Evolutionary conservation across 2,329 filamentous ascomycete genomes (phyloP), one percentile per base, ranked within the genome.

Genomic region (Colletotrichum lini): DNA sequence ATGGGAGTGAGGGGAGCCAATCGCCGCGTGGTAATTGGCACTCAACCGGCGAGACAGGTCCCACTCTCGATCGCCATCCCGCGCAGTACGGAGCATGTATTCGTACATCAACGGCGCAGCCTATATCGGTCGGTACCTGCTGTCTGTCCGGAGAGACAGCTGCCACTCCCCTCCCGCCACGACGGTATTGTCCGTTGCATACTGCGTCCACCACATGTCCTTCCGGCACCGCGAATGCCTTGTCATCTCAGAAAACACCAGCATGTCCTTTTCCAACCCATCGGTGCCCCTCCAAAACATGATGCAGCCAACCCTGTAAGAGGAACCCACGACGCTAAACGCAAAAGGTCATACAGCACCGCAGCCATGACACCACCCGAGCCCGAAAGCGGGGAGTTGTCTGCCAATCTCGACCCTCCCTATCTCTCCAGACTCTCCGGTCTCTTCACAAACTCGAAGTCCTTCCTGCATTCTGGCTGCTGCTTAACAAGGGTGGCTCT

Each of bases 291-390:
- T 35, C 52, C 50, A 23, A 18, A 53, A 53, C 30, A 35, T 53
- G 16, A 53, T 54, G 26, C 57, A 38, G 26, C 35, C 64, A 26
- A 49, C 68, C 58, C 64, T 66, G 54, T 47, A 54, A 58, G 2
- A 6, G 38, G 35, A 47, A 44, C 40, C 63, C 59, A 50, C 38
- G 59, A 30, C 65, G 50, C 59, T 68, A 53, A 54, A 65, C 54
- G 40, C 57, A 54, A 54, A 44, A 30, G 40, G 26, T n/a, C 38
- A 49, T 45, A 42, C 21, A 59, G 47, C 26, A 64, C 53, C 53
- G 65, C 69, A 60, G 53, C 45, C 35, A 64, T 72, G 65, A 49
- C 65, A 64, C 69, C 65, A 72, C 65, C 49, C 47, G 53, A 54
- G 26, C 53, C 52, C 53, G 40, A 30, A 64, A 72, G 69, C 65